These are phyloP conservation scores for Yamadazyma kanchanaburiensis DNA, from an alignment of 1,139 yeast genomes.

Conservation along the genomic window DNA sequence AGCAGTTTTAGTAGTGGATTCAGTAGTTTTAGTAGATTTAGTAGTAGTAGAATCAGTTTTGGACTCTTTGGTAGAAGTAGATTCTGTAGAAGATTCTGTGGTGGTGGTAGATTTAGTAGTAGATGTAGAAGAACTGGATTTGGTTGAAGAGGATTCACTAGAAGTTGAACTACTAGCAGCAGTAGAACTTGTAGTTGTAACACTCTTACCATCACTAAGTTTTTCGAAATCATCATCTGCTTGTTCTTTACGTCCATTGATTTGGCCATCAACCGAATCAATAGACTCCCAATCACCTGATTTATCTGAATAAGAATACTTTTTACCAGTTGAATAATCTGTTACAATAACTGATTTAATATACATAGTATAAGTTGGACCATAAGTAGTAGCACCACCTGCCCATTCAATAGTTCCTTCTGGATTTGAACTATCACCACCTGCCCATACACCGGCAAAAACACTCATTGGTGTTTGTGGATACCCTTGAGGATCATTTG, in stretches of 20 bases:
- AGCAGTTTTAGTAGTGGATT: constrained; percentile 1
- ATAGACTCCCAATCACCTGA: constrained; percentile 72
- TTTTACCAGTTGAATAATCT: constrained; percentile 78
- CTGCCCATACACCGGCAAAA: constrained; percentile 75
- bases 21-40: constrained; percentile 4
- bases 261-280: constrained; percentile 56
- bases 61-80: constrained; percentile 3
- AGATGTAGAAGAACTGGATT: constrained; percentile 1
- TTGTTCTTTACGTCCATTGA: constrained; percentile 56
- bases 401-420: constrained; percentile 83
- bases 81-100: constrained; percentile 2
- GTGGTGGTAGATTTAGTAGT: constrained; percentile 3
- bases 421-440: constrained; percentile 66
- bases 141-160: constrained; percentile 3
- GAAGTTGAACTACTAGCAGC: constrained; percentile 3
- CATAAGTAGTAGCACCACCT: constrained; percentile 70
- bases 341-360: constrained; percentile 59
- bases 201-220: constrained; percentile 23
- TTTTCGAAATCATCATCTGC: constrained; percentile 49
- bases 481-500: constrained; percentile 55
- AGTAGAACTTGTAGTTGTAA: constrained; percentile 4
- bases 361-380: constrained; percentile 69
- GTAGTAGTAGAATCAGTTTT: constrained; percentile 1
- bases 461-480: constrained; percentile 80
- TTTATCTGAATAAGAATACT: constrained; percentile 61